phyloP scores from a whole-genome alignment of 2,329 filamentous ascomycete species.

The Raffaelea arxii region DNA sequence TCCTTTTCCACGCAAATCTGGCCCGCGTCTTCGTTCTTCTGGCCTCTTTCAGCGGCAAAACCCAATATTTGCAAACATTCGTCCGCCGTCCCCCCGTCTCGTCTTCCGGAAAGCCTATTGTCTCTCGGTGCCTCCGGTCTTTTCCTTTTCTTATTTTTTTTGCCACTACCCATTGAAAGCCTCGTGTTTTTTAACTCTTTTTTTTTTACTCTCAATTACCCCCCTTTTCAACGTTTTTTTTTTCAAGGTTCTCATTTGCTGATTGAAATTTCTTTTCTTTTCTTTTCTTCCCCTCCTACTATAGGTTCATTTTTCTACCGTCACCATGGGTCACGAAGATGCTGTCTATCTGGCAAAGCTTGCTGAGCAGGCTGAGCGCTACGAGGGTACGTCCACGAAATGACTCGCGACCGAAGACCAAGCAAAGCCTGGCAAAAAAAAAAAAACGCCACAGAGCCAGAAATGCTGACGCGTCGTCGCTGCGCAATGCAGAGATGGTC shows the following conservation, averaged over 20 bases:
- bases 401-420: background rate
- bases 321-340: constrained; percentile 97
- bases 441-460: background rate
- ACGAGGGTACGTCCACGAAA: constrained; percentile 66
- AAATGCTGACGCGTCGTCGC: constrained; percentile 7
- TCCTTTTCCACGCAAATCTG: constrained; percentile 13
- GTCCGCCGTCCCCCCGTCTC: background rate
- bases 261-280: constrained; percentile 11
- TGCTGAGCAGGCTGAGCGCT: constrained; percentile 99
- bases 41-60: background rate
- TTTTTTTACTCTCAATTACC: constrained; percentile 2
- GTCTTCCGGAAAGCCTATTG: no score
- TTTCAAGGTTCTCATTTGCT: constrained; percentile 11
- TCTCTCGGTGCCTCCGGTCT: no score
- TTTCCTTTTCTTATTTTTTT: background rate
- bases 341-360: constrained; percentile 99
- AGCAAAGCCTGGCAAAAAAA: background rate
- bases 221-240: background rate
- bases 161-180: background rate
- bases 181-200: background rate
- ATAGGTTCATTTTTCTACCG: constrained; percentile 24
- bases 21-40: constrained; percentile 2
- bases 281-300: constrained; percentile 5
- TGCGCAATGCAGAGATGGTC: constrained; percentile 70
- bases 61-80: no score